Conservation (phyloP, 1,284 basidiomycete genomes). For the Somion occarium region DNA sequence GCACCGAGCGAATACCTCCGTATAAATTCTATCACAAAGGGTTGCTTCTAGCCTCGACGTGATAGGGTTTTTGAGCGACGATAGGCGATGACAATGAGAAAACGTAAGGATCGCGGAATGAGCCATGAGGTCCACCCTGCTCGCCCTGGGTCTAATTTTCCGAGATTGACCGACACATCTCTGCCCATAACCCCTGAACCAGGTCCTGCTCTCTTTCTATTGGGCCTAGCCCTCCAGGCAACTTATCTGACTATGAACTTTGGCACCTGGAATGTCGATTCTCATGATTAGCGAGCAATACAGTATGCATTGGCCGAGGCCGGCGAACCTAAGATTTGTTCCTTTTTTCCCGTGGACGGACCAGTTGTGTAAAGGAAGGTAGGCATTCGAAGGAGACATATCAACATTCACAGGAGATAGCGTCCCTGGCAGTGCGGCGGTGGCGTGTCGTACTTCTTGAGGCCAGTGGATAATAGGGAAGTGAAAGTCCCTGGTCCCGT, state of each 20-base stretch:
- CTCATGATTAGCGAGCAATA: not conserved
- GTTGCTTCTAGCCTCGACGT: not conserved
- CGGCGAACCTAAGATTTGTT: not conserved
- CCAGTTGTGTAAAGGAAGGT: not conserved
- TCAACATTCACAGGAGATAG: too few species aligned
- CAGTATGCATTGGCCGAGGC: not conserved
- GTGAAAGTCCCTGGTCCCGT: not conserved
- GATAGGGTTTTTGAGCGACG: not conserved
- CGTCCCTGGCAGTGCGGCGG: too few species aligned
- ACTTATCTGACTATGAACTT: not conserved
- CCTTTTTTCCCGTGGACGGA: not conserved
- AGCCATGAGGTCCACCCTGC: not conserved
- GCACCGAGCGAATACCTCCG: not conserved
- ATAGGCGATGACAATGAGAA: not conserved
- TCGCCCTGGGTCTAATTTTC: not conserved
- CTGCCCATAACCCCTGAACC: not conserved
- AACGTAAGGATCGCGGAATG: not conserved
- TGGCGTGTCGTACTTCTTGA: too few species aligned
- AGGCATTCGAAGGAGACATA: not conserved
- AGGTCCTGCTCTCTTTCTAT: not conserved
- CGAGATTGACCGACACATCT: not conserved
- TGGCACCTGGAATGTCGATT: not conserved
- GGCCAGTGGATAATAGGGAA: not conserved
- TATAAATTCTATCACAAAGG: not conserved
- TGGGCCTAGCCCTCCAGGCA: not conserved